These are phyloP conservation scores for Alopecurus myosuroides DNA, from an alignment of 176 grass and related monocot genomes.

Conservation along the genomic window DNA sequence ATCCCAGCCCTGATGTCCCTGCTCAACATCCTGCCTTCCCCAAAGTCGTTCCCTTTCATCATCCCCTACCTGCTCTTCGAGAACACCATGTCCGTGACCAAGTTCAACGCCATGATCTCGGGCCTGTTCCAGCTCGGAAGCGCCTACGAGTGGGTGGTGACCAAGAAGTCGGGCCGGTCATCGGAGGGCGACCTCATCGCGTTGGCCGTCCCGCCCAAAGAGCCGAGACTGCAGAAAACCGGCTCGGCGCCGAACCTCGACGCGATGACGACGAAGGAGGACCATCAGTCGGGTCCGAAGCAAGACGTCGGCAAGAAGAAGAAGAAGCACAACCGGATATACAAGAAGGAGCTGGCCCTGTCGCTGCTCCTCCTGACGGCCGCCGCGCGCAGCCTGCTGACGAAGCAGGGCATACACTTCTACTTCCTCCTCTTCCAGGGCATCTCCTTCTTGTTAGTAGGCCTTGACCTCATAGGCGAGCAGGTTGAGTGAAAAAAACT, in stretches of 20 bases:
- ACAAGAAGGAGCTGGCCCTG: constrained; percentile 86
- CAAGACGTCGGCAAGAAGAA: constrained; percentile 69
- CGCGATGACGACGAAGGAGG: constrained; percentile 27
- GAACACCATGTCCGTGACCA: constrained; percentile 99
- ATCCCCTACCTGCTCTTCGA: constrained; percentile 97
- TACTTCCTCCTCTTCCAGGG: constrained; percentile 99
- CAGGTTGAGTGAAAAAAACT: constrained; percentile 61
- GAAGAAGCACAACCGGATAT: constrained; percentile 98
- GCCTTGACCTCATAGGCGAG: constrained; percentile 97
- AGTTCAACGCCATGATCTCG: constrained; percentile 98
- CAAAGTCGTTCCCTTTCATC: constrained; percentile 84
- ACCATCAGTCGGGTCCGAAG: constrained; percentile 25
- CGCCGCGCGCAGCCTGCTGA: constrained; percentile 79
- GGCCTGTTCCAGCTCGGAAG: constrained; percentile 93
- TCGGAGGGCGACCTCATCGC: constrained; percentile 83
- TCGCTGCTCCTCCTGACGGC: constrained; percentile 82
- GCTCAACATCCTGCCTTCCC: constrained; percentile 86
- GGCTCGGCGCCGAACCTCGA: constrained; percentile 60
- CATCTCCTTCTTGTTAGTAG: constrained; percentile 90
- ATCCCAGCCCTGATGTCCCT: constrained; percentile 78
- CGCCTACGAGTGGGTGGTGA: constrained; percentile 95
- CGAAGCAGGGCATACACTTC: constrained; percentile 97
- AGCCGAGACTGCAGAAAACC: constrained; percentile 40
- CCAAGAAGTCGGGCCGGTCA: constrained; percentile 90
- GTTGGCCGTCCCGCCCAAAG: constrained; percentile 30